Percentiles rank a stretch among this genome's conserved stretches.
These are phyloP conservation scores for slime mould (Dictyostelium discoideum) DNA, from an alignment of 78 protist genomes.

Conservation along the genomic window dicty_2.7 NC_007090.3:2400501-2401000, in stretches of 20 bases:
- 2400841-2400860: conserved; percentile 67
- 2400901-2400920: conserved; percentile 64
- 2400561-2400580: neutral
- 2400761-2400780: conserved; percentile 55
- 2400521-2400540: conserved; percentile 40
- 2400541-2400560: conserved; percentile 24
- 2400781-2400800: conserved; percentile 58
- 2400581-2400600: neutral
- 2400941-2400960: conserved; percentile 36
- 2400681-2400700: conserved; percentile 50
- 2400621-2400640: conserved; percentile 51
- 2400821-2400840: neutral
- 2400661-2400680: conserved; percentile 55
- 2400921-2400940: conserved; percentile 44
- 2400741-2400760: conserved; percentile 51
- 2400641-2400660: conserved; percentile 51
- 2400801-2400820: conserved; percentile 6
- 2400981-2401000: conserved; percentile 41
- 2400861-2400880: conserved; percentile 62
- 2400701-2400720: conserved; percentile 45
- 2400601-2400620: conserved; percentile 31
- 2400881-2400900: conserved; percentile 83
- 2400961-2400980: conserved; percentile 35
- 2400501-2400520: conserved; percentile 39
- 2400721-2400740: conserved; percentile 20